Evolutionary conservation across 371 early-diverging fungal species (phyloP), one percentile per base, ranked within the genome.

Genomic region (Sporodiniella umbellata): DNA sequence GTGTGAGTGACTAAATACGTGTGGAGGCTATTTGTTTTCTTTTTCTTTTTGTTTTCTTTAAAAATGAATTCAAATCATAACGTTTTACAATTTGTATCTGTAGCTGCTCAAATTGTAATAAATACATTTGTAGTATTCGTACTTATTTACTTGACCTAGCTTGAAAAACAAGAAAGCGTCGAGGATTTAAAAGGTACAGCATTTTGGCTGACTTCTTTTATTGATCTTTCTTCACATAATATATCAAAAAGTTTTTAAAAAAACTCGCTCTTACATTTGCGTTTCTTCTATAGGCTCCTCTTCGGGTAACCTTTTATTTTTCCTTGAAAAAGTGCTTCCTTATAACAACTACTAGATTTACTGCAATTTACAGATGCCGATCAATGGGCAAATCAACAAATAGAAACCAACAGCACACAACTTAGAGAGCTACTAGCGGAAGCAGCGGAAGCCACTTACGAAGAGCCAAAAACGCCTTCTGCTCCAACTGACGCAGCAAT

Each of bases 101-200:
- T 71, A 30, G 78, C 78, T 46, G 71, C 74, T n/a, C 69, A 69
- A 64, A 66, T 61, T 14, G 76, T 76, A 66, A 55, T 22, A 43
- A 12, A 24, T 5, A 12, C 19, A 22, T 14, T 17, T 4, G 70
- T 84, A 87, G 70, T 64, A 94, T 97, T 55, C 94, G 87, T 22
- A 94, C 87, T 62, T 94, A 18, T 12, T 8, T 45, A 15, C 23
- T 12, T 19, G 3, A 30, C 19, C 28, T 54, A 62, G 62, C 47
- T 56, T 37, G 62, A 62, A 15, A 56, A 43, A 17, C 62, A 62
- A 31, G 57, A 61, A 39, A 49, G 35, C 15, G n/a, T 11, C 3
- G 56, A 48, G 33, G 53, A 53, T 28, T 24, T 60, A 23, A 42
- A 39, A 60, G 55, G 60, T 54, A 59, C 8, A 33, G 3, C 8